These are phyloP conservation scores for Curvularia hawaiiensis DNA, from an alignment of 2,329 filamentous ascomycete species.

Conservation along the genomic window DNA sequence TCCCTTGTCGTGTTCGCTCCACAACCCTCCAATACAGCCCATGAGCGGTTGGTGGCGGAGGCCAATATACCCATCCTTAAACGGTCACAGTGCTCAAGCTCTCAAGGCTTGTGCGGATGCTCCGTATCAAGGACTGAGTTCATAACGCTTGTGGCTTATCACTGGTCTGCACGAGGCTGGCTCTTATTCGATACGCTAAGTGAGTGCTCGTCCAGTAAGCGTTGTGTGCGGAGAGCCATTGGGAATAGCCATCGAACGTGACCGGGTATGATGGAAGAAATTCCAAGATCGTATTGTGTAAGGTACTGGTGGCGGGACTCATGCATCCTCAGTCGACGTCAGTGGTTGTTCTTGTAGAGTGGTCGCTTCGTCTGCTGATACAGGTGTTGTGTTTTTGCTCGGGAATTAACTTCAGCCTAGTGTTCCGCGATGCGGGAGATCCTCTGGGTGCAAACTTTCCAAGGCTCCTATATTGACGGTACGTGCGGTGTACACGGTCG, in stretches of 20 bases:
- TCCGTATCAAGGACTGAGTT: not conserved
- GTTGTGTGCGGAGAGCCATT: not conserved
- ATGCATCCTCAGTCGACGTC: constrained; percentile 9
- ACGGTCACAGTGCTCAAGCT: not conserved
- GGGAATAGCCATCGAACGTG: not conserved
- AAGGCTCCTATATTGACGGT: constrained; percentile 11
- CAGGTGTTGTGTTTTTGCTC: constrained; percentile 8
- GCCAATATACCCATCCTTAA: not conserved
- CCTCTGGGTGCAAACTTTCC: constrained; percentile 21
- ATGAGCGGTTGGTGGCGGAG: constrained; percentile 1
- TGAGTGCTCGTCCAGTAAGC: not conserved
- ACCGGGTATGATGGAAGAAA: not conserved
- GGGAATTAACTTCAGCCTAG: not conserved
- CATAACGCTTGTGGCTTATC: constrained; percentile 3
- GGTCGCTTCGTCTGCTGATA: not conserved
- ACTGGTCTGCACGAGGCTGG: not conserved
- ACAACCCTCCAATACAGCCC: not conserved
- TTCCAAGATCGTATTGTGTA: not conserved
- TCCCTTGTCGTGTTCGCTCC: constrained; percentile 6
- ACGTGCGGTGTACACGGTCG: constrained; percentile 12
- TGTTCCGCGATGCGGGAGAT: not conserved
- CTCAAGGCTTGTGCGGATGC: not conserved
- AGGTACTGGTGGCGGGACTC: constrained; percentile 14
- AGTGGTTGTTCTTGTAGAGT: constrained; percentile 8
- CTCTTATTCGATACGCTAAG: not conserved